Conservation (phyloP, 2,329 filamentous ascomycete genomes). For the Beauveria sp. region DNA sequence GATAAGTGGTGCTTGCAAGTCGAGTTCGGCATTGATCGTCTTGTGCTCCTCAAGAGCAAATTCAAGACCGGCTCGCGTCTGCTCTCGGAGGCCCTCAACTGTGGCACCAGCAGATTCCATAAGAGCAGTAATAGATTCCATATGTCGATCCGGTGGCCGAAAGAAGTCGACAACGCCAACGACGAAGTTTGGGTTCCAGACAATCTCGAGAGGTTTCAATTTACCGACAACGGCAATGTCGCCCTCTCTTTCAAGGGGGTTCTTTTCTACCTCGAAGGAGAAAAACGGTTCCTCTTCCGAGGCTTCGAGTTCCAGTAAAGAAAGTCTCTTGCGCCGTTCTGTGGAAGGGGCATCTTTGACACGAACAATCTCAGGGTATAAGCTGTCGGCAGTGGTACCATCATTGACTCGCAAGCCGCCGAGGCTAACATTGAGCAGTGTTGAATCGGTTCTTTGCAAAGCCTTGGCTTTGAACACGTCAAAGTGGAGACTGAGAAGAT, state of each 20-base stretch:
- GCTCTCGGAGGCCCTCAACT: conserved; percentile 88
- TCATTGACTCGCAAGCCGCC: conserved; percentile 93
- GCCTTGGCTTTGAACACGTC: conserved; percentile 90
- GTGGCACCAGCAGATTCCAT: conserved; percentile 95
- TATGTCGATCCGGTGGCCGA: conserved; percentile 89
- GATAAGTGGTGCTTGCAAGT: conserved; percentile 90
- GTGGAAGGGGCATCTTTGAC: conserved; percentile 75
- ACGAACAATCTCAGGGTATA: conserved; percentile 90
- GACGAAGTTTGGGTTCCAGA: conserved; percentile 93
- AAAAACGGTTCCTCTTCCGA: conserved; percentile 71
- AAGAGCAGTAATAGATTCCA: conserved; percentile 94
- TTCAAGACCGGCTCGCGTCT: conserved; percentile 90
- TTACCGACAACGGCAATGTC: conserved; percentile 88
- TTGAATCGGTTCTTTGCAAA: conserved; percentile 82
- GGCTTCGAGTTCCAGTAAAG: conserved; percentile 46
- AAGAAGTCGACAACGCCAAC: conserved; percentile 93
- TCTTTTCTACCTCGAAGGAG: conserved; percentile 85
- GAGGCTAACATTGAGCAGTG: conserved; percentile 80
- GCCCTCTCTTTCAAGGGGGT: conserved; percentile 85
- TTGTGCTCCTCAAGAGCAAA: conserved; percentile 97
- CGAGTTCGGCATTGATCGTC: conserved; percentile 91
- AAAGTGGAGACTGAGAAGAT: conserved; percentile 87
- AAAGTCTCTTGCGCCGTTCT: conserved; percentile 39
- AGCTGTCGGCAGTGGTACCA: conserved; percentile 81
- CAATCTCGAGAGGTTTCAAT: conserved; percentile 89